phyloP scores from a whole-genome alignment of 1,284 basidiomycete species.

The Ceratobasidium sp. region DNA sequence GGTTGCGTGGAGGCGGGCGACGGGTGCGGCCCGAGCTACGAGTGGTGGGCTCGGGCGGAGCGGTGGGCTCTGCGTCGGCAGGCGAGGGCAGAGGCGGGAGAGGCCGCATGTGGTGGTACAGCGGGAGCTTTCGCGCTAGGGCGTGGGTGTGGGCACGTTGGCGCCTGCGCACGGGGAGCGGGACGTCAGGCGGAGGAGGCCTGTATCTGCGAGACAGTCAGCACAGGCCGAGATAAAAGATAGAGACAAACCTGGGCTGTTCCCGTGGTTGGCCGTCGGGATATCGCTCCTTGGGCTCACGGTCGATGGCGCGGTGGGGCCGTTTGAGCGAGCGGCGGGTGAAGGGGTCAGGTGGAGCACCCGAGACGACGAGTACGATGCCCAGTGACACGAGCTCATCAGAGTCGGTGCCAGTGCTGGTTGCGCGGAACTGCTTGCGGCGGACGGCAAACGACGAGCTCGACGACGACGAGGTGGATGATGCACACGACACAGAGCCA shows the following conservation, averaged over 20 bases:
- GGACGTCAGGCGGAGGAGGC: conserved; percentile 29
- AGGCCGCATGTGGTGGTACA: conserved; percentile 22
- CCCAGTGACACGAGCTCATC: conserved; percentile 32
- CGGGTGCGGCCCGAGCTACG: conserved; percentile 31
- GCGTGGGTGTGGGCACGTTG: conserved; percentile 21
- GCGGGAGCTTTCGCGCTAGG: conserved; percentile 19
- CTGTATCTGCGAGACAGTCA: conserved; percentile 11
- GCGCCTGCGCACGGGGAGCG: conserved; percentile 15
- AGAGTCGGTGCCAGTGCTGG: conserved; percentile 10
- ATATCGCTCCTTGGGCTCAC: conserved; percentile 26
- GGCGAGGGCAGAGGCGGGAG: conserved; percentile 22
- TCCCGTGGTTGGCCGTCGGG: conserved; percentile 19
- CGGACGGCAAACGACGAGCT: conserved; percentile 36
- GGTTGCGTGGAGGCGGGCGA: conserved; percentile 30
- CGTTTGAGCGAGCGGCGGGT: conserved; percentile 32
- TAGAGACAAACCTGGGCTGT: conserved; percentile 26
- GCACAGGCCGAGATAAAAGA: background rate
- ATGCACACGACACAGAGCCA: conserved; percentile 25
- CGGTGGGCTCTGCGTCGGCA: background rate
- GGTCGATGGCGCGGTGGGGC: conserved; percentile 31
- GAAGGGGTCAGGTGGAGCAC: conserved; percentile 17
- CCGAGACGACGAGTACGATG: conserved; percentile 35
- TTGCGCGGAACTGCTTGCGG: conserved; percentile 29
- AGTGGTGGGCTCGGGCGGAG: conserved; percentile 16
- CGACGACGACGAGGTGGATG: conserved; percentile 14